These are phyloP conservation scores for Cantharellus anzutake DNA, from an alignment of 768 basidiomycete species.

Conservation along the genomic window DNA sequence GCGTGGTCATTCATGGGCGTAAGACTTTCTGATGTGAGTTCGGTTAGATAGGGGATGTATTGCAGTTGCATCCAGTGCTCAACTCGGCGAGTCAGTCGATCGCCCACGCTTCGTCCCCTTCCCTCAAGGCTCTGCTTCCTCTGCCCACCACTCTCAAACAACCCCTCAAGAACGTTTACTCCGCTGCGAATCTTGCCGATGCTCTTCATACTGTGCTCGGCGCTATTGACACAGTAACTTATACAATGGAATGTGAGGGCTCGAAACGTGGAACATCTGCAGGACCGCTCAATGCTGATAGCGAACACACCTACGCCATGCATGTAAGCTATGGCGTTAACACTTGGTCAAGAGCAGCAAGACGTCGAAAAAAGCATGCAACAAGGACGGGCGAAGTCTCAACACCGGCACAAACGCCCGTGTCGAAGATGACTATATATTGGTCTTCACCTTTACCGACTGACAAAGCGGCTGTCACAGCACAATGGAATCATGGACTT, in stretches of 20 bases:
- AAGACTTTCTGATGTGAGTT: slow-evolving; percentile 61
- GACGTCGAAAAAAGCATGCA: slow-evolving; percentile 25
- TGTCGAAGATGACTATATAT: slow-evolving; percentile 7
- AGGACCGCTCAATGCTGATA: not conserved
- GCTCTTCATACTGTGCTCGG: not conserved
- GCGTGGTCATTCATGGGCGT: slow-evolving; percentile 59
- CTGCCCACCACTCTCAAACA: not conserved
- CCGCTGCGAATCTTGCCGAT: not conserved
- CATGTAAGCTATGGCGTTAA: slow-evolving; percentile 19
- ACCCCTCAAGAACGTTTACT: not conserved
- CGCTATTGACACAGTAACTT: not conserved
- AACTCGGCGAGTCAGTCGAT: no score
- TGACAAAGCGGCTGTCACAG: slow-evolving; percentile 19
- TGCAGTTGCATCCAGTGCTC: no score
- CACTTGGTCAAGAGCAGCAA: slow-evolving; percentile 52
- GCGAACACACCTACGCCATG: not conserved
- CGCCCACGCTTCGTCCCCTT: not conserved
- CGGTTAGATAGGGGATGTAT: not conserved
- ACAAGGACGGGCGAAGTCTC: not conserved
- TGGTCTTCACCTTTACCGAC: not conserved
- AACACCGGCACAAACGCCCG: slow-evolving; percentile 8
- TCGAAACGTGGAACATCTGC: no score
- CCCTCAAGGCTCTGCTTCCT: not conserved
- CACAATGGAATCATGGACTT: slow-evolving; percentile 43
- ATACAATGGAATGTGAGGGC: not conserved